These are phyloP conservation scores for Pseudozyma pruni DNA, from an alignment of 1,284 basidiomycete species.

Conservation along the genomic window DNA sequence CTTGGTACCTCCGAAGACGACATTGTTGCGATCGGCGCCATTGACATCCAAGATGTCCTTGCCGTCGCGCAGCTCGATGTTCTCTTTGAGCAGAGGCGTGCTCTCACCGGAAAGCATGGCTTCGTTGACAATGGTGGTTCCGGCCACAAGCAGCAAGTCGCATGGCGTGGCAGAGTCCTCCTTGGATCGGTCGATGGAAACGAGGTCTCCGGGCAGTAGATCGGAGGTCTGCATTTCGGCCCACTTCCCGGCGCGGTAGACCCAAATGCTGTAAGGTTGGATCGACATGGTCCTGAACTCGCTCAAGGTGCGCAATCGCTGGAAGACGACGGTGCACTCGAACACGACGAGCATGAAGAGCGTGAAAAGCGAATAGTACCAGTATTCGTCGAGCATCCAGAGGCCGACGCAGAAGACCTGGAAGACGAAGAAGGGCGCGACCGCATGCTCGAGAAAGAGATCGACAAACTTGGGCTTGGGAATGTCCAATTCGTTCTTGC, in stretches of 20 bases:
- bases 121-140: slow-evolving; percentile 66
- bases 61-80: slow-evolving; percentile 63
- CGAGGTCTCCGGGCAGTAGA: slow-evolving; percentile 65
- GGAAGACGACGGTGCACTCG: slow-evolving; percentile 66
- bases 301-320: slow-evolving; percentile 65
- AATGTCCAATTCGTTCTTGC: slow-evolving; percentile 64
- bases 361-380: slow-evolving; percentile 67
- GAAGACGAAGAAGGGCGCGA: slow-evolving; percentile 68
- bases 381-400: slow-evolving; percentile 68
- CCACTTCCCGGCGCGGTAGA: slow-evolving; percentile 62
- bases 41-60: slow-evolving; percentile 64
- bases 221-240: slow-evolving; percentile 58
- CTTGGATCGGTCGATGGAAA: slow-evolving; percentile 65
- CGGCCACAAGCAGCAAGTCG: slow-evolving; percentile 60
- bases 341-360: slow-evolving; percentile 67
- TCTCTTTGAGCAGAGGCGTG: slow-evolving; percentile 66
- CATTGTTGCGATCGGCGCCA: slow-evolving; percentile 64
- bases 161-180: slow-evolving; percentile 65
- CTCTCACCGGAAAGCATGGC: slow-evolving; percentile 68
- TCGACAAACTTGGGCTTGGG: slow-evolving; percentile 64
- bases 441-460: slow-evolving; percentile 67
- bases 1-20: slow-evolving; percentile 67
- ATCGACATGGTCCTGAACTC: slow-evolving; percentile 68
- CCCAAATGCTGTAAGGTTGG: slow-evolving; percentile 64
- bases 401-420: slow-evolving; percentile 67